phyloP scores from a whole-genome alignment of 2,329 filamentous ascomycete genomes.

The Aspergillus luchuensis region DNA sequence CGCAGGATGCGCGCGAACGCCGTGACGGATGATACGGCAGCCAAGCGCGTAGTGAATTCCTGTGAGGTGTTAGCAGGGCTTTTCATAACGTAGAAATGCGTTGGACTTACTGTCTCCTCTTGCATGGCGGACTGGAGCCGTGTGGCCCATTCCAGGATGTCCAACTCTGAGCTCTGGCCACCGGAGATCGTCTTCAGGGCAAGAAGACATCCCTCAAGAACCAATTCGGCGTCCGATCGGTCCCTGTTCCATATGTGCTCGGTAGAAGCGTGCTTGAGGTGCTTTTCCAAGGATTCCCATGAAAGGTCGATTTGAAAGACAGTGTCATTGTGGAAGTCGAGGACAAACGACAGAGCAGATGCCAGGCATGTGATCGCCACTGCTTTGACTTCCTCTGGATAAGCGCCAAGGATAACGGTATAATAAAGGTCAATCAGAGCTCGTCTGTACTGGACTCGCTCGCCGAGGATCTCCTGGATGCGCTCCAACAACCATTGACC shows the following conservation, averaged over 20 bases:
- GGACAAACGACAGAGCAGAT: constrained; percentile 31
- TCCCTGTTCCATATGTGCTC: constrained; percentile 38
- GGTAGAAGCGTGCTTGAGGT: constrained; percentile 28
- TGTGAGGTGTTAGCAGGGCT: constrained; percentile 19
- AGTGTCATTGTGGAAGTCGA: constrained; percentile 23
- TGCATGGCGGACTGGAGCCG: constrained; percentile 41
- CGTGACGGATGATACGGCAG: constrained; percentile 39
- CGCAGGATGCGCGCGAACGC: constrained; percentile 48
- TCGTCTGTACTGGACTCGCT: constrained; percentile 24
- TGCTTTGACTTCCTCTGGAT: constrained; percentile 31
- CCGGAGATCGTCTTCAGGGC: constrained; percentile 26
- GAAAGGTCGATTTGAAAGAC: constrained; percentile 29
- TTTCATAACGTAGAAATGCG: neutral
- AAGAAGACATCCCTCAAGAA: constrained; percentile 42
- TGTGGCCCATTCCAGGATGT: constrained; percentile 35
- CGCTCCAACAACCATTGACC: constrained; percentile 39
- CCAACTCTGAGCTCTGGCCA: constrained; percentile 22
- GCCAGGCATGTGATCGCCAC: constrained; percentile 38
- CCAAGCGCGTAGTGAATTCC: constrained; percentile 44
- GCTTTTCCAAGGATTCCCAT: constrained; percentile 28
- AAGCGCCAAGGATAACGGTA: constrained; percentile 30
- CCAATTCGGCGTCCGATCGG: constrained; percentile 39
- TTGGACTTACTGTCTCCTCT: constrained; percentile 44
- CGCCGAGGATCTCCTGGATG: constrained; percentile 29
- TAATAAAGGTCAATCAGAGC: constrained; percentile 34